Evolutionary conservation across 2,329 filamentous ascomycete genomes (phyloP).

Genomic region (Cryoendolithus antarcticus): DNA sequence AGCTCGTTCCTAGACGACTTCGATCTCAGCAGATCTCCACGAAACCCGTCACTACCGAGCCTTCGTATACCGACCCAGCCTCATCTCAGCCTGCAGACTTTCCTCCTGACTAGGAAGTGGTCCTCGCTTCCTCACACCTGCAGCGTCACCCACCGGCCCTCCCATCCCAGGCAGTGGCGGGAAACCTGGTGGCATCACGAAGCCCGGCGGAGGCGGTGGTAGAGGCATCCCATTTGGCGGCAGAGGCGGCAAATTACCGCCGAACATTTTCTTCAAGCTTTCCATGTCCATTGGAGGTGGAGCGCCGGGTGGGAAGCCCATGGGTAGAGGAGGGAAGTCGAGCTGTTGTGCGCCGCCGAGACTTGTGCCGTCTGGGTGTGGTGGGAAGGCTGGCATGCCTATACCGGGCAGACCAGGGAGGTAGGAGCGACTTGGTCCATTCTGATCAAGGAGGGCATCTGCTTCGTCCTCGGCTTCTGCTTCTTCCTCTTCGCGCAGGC

Average conservation of each 20-base stretch:
- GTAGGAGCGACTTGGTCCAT: conserved; percentile 52
- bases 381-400: conserved; percentile 17
- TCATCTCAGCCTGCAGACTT: conserved; percentile 66
- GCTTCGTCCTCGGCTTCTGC: conserved; percentile 87
- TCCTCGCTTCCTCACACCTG: conserved; percentile 43
- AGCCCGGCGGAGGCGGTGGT: conserved; percentile 18
- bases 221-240: conserved; percentile 14
- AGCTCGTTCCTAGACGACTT: too few species aligned
- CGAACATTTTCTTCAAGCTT: conserved; percentile 19
- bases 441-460: conserved; percentile 85
- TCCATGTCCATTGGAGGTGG: conserved; percentile 18
- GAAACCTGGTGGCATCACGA: conserved; percentile 22
- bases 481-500: conserved; percentile 84
- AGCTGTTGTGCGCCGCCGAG: conserved; percentile 27
- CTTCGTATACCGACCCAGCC: conserved; percentile 38
- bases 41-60: conserved; percentile 17
- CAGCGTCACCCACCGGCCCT: conserved; percentile 11
- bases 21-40: too few species aligned
- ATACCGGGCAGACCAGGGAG: conserved; percentile 50
- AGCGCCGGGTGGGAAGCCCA: conserved; percentile 12
- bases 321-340: conserved; percentile 11
- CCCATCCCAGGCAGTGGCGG: conserved; percentile 24
- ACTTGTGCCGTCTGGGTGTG: conserved; percentile 30
- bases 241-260: conserved; percentile 18
- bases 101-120: conserved; percentile 76